Percentiles rank a stretch among this genome's conserved stretches.
These are phyloP conservation scores for Globisporangium emineosum DNA, from an alignment of 352 stramenopile species.

Conservation along the genomic window DNA sequence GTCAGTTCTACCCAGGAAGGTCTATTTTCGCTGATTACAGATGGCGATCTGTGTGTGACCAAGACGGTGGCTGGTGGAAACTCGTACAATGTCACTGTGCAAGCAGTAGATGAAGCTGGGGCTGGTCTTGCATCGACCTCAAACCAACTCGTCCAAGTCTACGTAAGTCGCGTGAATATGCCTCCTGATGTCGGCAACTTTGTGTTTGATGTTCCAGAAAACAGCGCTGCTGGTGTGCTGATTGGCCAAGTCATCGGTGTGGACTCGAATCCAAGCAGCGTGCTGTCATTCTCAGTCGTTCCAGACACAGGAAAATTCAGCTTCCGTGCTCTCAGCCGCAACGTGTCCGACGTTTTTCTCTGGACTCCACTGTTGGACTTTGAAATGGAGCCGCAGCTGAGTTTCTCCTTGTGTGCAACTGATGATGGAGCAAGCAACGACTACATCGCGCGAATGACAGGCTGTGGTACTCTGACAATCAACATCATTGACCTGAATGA, in stretches of 20 bases:
- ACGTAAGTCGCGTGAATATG: slow-evolving; percentile 5
- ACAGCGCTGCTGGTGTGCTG: slow-evolving; percentile 17
- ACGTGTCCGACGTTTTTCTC: slow-evolving; percentile 29
- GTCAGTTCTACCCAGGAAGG: background rate
- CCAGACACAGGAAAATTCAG: slow-evolving; percentile 25
- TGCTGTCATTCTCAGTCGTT: slow-evolving; percentile 39
- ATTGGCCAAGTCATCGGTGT: slow-evolving; percentile 30
- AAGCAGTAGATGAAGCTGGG: slow-evolving; percentile 6
- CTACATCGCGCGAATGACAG: slow-evolving; percentile 42
- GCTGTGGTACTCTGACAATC: slow-evolving; percentile 37
- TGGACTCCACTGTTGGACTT: slow-evolving; percentile 31
- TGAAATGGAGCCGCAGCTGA: slow-evolving; percentile 28
- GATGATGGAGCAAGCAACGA: slow-evolving; percentile 49
- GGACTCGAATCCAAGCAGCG: slow-evolving; percentile 34
- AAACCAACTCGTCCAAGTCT: slow-evolving; percentile 10
- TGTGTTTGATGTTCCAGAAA: slow-evolving; percentile 7
- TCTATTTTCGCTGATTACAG: background rate
- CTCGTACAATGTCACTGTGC: slow-evolving; percentile 7
- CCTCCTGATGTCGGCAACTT: slow-evolving; percentile 10
- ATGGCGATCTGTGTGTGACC: slow-evolving; percentile 1
- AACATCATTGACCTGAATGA: slow-evolving; percentile 43
- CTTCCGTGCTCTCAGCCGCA: slow-evolving; percentile 27
- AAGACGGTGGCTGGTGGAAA: background rate
- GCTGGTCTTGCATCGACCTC: slow-evolving; percentile 3
- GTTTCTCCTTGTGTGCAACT: slow-evolving; percentile 38